Evolutionary conservation across 2,329 filamentous ascomycete species (phyloP).

Genomic region (Hypoxylon sp.): DNA sequence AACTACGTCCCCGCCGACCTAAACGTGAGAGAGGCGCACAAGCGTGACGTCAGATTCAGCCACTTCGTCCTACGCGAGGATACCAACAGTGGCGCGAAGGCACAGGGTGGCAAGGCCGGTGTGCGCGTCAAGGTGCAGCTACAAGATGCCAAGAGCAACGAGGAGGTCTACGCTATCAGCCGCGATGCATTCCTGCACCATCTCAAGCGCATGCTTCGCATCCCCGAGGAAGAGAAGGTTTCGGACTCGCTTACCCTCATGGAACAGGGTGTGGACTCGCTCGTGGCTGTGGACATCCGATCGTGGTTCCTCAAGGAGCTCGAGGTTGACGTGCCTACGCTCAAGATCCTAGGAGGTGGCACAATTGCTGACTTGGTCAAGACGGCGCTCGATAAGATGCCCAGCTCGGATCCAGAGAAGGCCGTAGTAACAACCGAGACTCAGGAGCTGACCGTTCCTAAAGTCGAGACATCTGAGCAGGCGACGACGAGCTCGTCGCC

Average conservation of each 20-base stretch:
- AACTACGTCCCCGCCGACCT: conserved; percentile 15
- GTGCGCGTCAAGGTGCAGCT: conserved; percentile 11
- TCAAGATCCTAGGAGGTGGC: conserved; percentile 45
- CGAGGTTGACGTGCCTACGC: conserved; percentile 57
- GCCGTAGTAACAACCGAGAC: background rate
- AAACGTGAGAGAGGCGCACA: conserved; percentile 17
- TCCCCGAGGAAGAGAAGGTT: conserved; percentile 18
- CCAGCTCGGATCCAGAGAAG: conserved; percentile 7
- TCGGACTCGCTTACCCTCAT: conserved; percentile 12
- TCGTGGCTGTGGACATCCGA: conserved; percentile 54
- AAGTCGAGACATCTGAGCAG: background rate
- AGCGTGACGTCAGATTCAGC: conserved; percentile 14
- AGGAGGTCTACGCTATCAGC: conserved; percentile 8
- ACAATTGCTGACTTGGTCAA: conserved; percentile 14
- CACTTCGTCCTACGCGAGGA: conserved; percentile 11
- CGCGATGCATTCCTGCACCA: conserved; percentile 10
- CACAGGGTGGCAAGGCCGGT: conserved; percentile 10
- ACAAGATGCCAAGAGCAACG: conserved; percentile 2
- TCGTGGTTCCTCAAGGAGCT: conserved; percentile 61
- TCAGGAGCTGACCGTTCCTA: background rate
- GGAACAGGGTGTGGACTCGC: conserved; percentile 38
- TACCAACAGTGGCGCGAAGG: conserved; percentile 2
- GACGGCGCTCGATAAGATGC: conserved; percentile 17
- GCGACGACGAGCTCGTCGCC: conserved; percentile 11
- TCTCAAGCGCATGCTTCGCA: conserved; percentile 17